A percentile compares a stretch with the other conserved stretches of the same genome.
Evolutionary conservation across 768 basidiomycete genomes (phyloP).

Genomic region (Auriscalpium microsporum): DNA sequence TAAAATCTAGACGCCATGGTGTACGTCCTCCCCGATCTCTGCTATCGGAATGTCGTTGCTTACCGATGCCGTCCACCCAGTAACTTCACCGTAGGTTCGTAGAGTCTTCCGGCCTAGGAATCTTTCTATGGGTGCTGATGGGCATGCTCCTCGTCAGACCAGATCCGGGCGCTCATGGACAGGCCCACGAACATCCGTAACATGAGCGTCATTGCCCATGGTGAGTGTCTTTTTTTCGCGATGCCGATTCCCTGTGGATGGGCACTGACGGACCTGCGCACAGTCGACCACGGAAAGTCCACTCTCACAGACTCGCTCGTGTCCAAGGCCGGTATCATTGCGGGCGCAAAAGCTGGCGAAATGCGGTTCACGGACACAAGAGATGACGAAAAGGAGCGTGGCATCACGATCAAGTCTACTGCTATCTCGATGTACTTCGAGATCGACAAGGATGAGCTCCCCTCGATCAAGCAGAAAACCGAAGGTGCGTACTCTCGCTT

Average conservation of each 20-base stretch:
- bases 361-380: slow-evolving; percentile 96
- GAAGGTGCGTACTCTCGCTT: slow-evolving; percentile 44
- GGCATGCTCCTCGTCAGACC: slow-evolving; percentile 42
- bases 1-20: slow-evolving; percentile 66
- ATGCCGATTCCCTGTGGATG: not conserved
- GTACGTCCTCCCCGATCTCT: slow-evolving; percentile 41
- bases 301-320: slow-evolving; percentile 98
- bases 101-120: slow-evolving; percentile 1
- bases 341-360: slow-evolving; percentile 88
- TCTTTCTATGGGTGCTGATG: slow-evolving; percentile 23
- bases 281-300: slow-evolving; percentile 99
- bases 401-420: slow-evolving; percentile 99
- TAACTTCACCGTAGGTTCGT: slow-evolving; percentile 15
- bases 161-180: slow-evolving; percentile 86
- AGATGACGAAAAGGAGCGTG: slow-evolving; percentile 98
- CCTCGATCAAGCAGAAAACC: slow-evolving; percentile 89
- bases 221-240: slow-evolving; percentile 37
- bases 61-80: not conserved
- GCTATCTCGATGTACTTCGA: slow-evolving; percentile 99
- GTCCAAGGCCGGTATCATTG: slow-evolving; percentile 99
- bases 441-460: slow-evolving; percentile 82
- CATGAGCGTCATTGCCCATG: slow-evolving; percentile 92
- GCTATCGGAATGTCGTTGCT: not conserved
- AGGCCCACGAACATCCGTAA: slow-evolving; percentile 86
- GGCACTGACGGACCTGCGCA: not conserved